Conservation (phyloP, 2,329 filamentous ascomycete species). For the Paraphoma chrysanthemicola region DNA sequence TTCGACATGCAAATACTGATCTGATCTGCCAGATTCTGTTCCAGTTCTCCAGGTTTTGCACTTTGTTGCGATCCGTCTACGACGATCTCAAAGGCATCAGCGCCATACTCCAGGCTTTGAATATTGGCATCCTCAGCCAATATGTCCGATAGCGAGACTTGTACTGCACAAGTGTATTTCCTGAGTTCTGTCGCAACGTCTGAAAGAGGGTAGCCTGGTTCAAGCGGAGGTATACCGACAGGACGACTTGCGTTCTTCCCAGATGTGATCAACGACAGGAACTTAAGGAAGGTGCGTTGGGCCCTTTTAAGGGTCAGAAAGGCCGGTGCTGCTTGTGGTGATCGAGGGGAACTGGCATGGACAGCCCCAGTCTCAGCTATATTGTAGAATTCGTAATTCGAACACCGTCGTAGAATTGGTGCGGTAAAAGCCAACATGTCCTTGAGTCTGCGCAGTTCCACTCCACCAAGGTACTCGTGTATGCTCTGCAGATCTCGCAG, state of each 20-base stretch:
- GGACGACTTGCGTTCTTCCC: slow-evolving; percentile 50
- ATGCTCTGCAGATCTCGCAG: slow-evolving; percentile 71
- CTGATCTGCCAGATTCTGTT: slow-evolving; percentile 37
- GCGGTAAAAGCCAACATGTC: slow-evolving; percentile 65
- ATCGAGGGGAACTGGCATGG: slow-evolving; percentile 18
- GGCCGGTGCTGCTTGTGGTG: slow-evolving; percentile 55
- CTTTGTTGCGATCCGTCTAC: slow-evolving; percentile 49
- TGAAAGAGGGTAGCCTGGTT: slow-evolving; percentile 71
- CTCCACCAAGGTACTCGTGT: slow-evolving; percentile 64
- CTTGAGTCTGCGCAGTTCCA: slow-evolving; percentile 62
- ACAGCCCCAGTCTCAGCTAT: slow-evolving; percentile 62
- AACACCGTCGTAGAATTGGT: slow-evolving; percentile 68
- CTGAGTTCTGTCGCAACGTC: slow-evolving; percentile 66
- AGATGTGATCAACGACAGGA: slow-evolving; percentile 67
- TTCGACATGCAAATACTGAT: slow-evolving; percentile 66
- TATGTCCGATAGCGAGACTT: slow-evolving; percentile 66
- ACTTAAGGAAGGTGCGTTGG: slow-evolving; percentile 73
- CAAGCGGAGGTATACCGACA: slow-evolving; percentile 59
- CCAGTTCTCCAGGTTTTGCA: slow-evolving; percentile 15
- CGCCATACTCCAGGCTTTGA: slow-evolving; percentile 70
- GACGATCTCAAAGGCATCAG: slow-evolving; percentile 70
- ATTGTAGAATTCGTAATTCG: slow-evolving; percentile 80
- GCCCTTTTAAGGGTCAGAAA: slow-evolving; percentile 73
- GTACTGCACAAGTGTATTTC: slow-evolving; percentile 71
- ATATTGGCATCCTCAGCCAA: slow-evolving; percentile 63